These are phyloP conservation scores for Entomortierella parvispora DNA, from an alignment of 192 early-diverging fungal species.

Conservation along the genomic window DNA sequence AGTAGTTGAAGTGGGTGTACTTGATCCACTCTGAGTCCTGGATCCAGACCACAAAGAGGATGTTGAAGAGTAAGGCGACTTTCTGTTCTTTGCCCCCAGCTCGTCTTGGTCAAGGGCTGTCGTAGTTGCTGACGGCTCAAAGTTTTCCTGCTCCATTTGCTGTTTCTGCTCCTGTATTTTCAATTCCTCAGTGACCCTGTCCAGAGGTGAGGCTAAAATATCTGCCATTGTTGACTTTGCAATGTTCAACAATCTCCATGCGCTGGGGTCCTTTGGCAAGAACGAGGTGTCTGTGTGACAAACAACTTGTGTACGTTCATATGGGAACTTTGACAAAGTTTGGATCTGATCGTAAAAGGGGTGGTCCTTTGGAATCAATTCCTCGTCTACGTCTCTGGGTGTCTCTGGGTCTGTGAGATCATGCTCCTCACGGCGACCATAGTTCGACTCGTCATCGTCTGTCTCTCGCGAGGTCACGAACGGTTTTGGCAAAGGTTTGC, in stretches of 20 bases:
- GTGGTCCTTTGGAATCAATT: constrained; percentile 2
- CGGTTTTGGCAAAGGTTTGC: constrained; percentile 38
- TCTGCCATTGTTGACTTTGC: constrained; percentile 42
- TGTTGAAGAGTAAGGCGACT: constrained; percentile 3
- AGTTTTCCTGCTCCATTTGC: constrained; percentile 9
- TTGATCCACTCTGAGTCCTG: constrained; percentile 7
- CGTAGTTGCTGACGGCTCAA: constrained; percentile 11
- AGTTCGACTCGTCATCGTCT: constrained; percentile 37
- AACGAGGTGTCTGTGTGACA: constrained; percentile 60
- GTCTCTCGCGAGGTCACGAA: constrained; percentile 32
- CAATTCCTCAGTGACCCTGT: constrained; percentile 21
- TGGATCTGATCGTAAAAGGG: constrained; percentile 52
- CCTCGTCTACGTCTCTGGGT: constrained; percentile 8
- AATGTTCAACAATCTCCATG: constrained; percentile 59
- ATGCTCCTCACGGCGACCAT: constrained; percentile 38
- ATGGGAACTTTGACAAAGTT: constrained; percentile 53
- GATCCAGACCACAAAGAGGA: constrained; percentile 19
- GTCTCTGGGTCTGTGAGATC: constrained; percentile 38
- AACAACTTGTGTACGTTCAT: constrained; percentile 58
- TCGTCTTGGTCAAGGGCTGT: no score
- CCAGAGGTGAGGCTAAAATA: constrained; percentile 39
- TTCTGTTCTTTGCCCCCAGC: no score
- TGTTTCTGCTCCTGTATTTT: constrained; percentile 8
- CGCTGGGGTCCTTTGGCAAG: constrained; percentile 45
- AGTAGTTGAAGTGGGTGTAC: constrained; percentile 17